phyloP scores from a whole-genome alignment of 2,329 filamentous ascomycete species.

The Boeremia lycopersici region DNA sequence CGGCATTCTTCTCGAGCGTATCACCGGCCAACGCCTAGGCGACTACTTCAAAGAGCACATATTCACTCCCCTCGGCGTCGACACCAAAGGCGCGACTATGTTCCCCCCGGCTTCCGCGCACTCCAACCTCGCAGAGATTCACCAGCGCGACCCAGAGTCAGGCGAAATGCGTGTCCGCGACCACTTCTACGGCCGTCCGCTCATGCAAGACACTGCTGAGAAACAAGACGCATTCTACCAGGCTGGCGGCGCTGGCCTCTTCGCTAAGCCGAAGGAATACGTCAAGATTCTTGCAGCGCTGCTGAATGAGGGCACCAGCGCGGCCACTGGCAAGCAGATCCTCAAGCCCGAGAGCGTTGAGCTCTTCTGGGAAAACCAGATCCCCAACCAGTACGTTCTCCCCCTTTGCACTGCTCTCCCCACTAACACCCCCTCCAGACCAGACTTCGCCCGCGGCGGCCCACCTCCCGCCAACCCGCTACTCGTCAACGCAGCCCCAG shows the following conservation, averaged over 20 bases:
- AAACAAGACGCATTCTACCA: slow-evolving; percentile 59
- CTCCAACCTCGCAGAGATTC: slow-evolving; percentile 62
- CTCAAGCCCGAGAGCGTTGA: slow-evolving; percentile 64
- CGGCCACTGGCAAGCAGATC: slow-evolving; percentile 61
- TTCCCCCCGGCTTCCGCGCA: slow-evolving; percentile 62
- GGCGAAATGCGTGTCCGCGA: slow-evolving; percentile 51
- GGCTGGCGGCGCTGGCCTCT: slow-evolving; percentile 67
- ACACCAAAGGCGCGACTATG: slow-evolving; percentile 58
- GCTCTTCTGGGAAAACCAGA: slow-evolving; percentile 69
- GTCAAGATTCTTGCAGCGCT: slow-evolving; percentile 65
- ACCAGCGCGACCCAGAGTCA: slow-evolving; percentile 54
- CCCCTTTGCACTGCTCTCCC: not conserved
- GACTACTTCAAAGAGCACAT: slow-evolving; percentile 56
- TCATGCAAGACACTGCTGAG: slow-evolving; percentile 53
- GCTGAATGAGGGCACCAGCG: slow-evolving; percentile 68
- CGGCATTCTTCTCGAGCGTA: slow-evolving; percentile 54
- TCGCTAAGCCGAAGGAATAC: slow-evolving; percentile 65
- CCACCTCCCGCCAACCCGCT: slow-evolving; percentile 57
- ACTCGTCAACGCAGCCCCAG: slow-evolving; percentile 55
- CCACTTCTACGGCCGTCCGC: slow-evolving; percentile 57
- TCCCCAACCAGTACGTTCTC: slow-evolving; percentile 50
- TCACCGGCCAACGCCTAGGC: slow-evolving; percentile 51
- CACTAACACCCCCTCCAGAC: slow-evolving; percentile 29
- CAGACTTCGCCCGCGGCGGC: slow-evolving; percentile 55
- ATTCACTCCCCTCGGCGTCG: slow-evolving; percentile 54